Percentiles rank a stretch among this genome's conserved stretches.
Conservation (phyloP, 352 stramenopile species). For the Globisporangium emineosum region DNA sequence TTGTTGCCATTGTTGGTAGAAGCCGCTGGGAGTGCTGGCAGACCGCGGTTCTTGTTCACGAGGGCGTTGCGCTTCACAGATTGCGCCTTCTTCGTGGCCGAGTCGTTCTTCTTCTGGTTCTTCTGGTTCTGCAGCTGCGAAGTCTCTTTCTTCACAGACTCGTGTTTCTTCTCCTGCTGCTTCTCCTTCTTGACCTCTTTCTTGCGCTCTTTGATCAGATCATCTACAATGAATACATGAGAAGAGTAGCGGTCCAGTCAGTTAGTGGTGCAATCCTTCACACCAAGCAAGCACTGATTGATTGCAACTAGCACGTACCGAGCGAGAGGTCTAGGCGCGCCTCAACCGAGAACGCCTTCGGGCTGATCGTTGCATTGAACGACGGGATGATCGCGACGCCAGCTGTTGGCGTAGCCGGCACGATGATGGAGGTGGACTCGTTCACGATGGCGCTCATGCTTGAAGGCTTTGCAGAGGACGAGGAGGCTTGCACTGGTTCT, state of each 20-base stretch:
- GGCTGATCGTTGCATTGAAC: conserved; percentile 13
- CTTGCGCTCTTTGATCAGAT: conserved; percentile 72
- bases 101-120: conserved; percentile 13
- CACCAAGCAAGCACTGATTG: background rate
- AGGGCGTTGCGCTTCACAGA: conserved; percentile 34
- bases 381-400: conserved; percentile 1
- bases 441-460: conserved; percentile 12
- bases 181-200: conserved; percentile 68
- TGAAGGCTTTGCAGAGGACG: background rate
- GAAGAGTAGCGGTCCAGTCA: background rate
- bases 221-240: conserved; percentile 24
- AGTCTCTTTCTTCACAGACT: conserved; percentile 22
- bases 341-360: conserved; percentile 23
- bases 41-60: conserved; percentile 44
- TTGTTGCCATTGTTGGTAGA: background rate
- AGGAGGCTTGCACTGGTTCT: background rate
- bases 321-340: conserved; percentile 42
- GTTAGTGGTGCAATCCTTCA: background rate
- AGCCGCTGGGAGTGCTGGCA: conserved; percentile 14
- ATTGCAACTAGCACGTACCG: conserved; percentile 18
- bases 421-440: conserved; percentile 6
- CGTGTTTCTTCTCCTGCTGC: conserved; percentile 25
- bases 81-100: conserved; percentile 21
- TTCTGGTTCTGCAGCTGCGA: conserved; percentile 19
- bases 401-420: conserved; percentile 7